Percentiles rank a stretch among this genome's conserved stretches.
Conservation (phyloP, 768 basidiomycete species). For the Phlegmacium glaucopus region DNA sequence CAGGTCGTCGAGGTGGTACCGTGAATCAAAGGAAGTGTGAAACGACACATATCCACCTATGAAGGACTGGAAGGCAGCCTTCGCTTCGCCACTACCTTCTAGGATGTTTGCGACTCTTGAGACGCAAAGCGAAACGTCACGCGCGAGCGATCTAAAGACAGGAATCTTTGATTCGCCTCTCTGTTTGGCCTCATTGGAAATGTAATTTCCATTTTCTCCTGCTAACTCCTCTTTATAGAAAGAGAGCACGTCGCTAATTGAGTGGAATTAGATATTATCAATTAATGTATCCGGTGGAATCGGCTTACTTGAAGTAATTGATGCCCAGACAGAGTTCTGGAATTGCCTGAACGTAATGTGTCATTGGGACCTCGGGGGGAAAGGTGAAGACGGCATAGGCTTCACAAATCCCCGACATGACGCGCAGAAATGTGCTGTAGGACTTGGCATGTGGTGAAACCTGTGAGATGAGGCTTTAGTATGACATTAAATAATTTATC, state of each 20-base stretch:
- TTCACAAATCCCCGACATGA: slow-evolving; percentile 32
- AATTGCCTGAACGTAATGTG: slow-evolving; percentile 26
- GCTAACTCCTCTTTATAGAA: slow-evolving; percentile 40
- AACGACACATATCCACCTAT: slow-evolving; percentile 23
- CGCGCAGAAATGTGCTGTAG: slow-evolving; percentile 20
- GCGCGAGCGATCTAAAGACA: slow-evolving; percentile 18
- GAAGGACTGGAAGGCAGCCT: slow-evolving; percentile 19
- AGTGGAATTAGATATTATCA: slow-evolving; percentile 1
- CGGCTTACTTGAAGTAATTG: slow-evolving; percentile 32
- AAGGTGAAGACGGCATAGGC: slow-evolving; percentile 35
- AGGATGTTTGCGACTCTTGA: slow-evolving; percentile 21
- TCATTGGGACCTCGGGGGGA: slow-evolving; percentile 25
- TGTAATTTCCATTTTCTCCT: slow-evolving; percentile 31
- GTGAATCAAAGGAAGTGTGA: slow-evolving; percentile 18
- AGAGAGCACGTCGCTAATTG: slow-evolving; percentile 33
- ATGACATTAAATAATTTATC: too few species aligned
- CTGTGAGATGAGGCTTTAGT: not conserved
- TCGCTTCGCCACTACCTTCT: slow-evolving; percentile 9
- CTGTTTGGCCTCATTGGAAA: slow-evolving; percentile 28
- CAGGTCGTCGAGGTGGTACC: slow-evolving; percentile 23
- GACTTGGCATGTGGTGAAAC: slow-evolving; percentile 7
- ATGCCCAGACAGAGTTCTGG: slow-evolving; percentile 33
- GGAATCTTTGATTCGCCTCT: slow-evolving; percentile 23
- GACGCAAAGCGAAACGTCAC: slow-evolving; percentile 22
- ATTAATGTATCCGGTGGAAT: too few species aligned